These are phyloP conservation scores for Acanthamoeba pearcei DNA, from an alignment of 208 protist genomes.

Conservation along the genomic window DNA sequence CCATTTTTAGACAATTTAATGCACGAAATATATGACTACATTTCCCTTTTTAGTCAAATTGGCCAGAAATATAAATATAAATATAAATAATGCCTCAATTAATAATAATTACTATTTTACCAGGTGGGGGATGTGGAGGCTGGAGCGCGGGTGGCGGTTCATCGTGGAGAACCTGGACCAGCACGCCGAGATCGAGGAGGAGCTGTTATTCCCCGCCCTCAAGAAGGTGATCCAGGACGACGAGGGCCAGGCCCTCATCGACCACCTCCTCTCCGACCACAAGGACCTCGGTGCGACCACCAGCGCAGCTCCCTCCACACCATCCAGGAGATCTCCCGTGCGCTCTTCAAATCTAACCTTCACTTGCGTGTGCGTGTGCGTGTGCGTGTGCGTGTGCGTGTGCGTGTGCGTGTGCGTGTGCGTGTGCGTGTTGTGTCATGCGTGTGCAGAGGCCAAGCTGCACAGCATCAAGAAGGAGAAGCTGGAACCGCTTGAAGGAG, in stretches of 20 bases:
- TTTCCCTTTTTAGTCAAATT: not conserved
- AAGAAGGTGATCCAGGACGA: not conserved
- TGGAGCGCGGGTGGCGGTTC: conserved; percentile 20
- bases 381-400: too few species aligned
- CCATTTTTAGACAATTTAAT: not conserved
- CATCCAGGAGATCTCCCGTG: not conserved
- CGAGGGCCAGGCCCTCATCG: not conserved
- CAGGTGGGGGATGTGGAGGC: not conserved
- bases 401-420: too few species aligned
- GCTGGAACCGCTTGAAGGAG: not conserved
- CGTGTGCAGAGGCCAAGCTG: conserved; percentile 3
- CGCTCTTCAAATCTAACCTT: not conserved
- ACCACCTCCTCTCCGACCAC: conserved; percentile 37
- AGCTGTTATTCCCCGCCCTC: conserved; percentile 26
- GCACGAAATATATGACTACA: not conserved
- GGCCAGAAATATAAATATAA: too few species aligned
- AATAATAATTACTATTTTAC: not conserved
- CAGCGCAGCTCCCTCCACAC: not conserved
- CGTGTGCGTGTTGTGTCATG: not conserved
- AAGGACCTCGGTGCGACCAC: not conserved
- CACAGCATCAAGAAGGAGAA: conserved; percentile 23
- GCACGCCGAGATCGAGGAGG: conserved; percentile 14
- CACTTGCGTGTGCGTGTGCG: too few species aligned
- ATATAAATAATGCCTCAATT: not conserved
- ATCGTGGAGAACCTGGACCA: conserved; percentile 43